phyloP scores from a whole-genome alignment of 768 basidiomycete genomes.

The Leccinum aurantiacum region DNA sequence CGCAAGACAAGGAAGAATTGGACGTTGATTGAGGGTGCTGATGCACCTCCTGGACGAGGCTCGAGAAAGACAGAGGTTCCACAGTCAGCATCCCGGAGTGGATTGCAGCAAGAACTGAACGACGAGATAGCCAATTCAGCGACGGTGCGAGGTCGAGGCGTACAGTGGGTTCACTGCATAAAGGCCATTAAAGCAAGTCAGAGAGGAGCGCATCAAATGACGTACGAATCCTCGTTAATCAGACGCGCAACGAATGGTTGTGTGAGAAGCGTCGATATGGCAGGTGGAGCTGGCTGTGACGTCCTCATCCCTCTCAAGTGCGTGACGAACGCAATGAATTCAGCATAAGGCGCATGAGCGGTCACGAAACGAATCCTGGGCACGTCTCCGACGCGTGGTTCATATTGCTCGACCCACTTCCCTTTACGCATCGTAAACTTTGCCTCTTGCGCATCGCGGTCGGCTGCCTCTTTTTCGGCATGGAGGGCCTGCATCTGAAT shows the following conservation, averaged over 20 bases:
- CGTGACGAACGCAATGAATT: conserved; percentile 73
- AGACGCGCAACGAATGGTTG: conserved; percentile 79
- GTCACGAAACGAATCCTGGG: conserved; percentile 51
- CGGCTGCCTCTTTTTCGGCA: conserved; percentile 62
- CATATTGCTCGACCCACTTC: conserved; percentile 56
- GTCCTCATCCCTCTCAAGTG: conserved; percentile 72
- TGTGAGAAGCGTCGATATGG: conserved; percentile 70
- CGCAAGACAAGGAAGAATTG: conserved; percentile 60
- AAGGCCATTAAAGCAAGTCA: conserved; percentile 10
- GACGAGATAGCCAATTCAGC: conserved; percentile 89
- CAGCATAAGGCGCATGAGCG: conserved; percentile 74
- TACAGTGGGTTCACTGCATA: conserved; percentile 75
- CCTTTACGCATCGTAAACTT: conserved; percentile 58
- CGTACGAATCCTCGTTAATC: conserved; percentile 81
- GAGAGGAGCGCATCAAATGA: conserved; percentile 23
- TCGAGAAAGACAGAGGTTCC: conserved; percentile 72
- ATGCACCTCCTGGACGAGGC: conserved; percentile 57
- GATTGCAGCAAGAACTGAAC: conserved; percentile 81
- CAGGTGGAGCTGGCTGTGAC: conserved; percentile 59
- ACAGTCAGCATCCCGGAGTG: conserved; percentile 84
- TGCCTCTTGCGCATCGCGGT: conserved; percentile 52
- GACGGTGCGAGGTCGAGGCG: conserved; percentile 93
- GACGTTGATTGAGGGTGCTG: conserved; percentile 43
- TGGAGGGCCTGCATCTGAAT: conserved; percentile 76
- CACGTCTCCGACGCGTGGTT: conserved; percentile 27